Base-by-base conservation (phyloP, 371 early-diverging fungal genomes). In the Apophysomyces variabilis region DNA sequence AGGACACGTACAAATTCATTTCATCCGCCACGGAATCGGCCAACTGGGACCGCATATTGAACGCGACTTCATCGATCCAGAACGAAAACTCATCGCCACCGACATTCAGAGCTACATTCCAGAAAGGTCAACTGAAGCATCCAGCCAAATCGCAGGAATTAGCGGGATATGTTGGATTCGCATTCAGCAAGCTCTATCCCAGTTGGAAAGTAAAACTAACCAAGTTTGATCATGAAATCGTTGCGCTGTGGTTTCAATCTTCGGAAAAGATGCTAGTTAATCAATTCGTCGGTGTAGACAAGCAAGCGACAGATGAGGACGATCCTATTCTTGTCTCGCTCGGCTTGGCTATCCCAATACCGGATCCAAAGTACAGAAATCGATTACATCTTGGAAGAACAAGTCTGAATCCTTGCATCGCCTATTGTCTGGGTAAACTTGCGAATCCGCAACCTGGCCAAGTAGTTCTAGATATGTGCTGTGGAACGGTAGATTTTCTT, bases 401-500 rank as follows among this genome's bases (percentile, higher is more conserved):
- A 9, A 77, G 77, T 54, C 43, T 82, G 45, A 79, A 75, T 65
- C 76, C 82, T 26, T 65, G 66, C 46, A 79, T 82, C 56, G 82
- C 82, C 4, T 74, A 74, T 67, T 82, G 82, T 58, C 60, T 82
- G 47, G 68, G 66, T 7, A 50, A 64, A 14, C 9, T 79, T 5
- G 74, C 71, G 1, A 57, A 76, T 32, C 79, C 82, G 35, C 45
- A 66, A 50, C 71, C 77, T 16, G 82, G 82, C 0, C 68, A 82
- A 43, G 46, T 82, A 14, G 64, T 82, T 0, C 59, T 82, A 21
- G 82, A 82, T 62, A 79, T 79, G 75, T 82, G 82, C 38, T 77
- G 79, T 68, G 82, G 82, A 12, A 80, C 81, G 5, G 46, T 45
- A 36, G 67, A 65, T 57, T 36, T 0, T 26, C 3, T 26, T 26